These are phyloP conservation scores for Linum lewisii DNA, from an alignment of 345 rosid species.

Conservation along the genomic window DNA sequence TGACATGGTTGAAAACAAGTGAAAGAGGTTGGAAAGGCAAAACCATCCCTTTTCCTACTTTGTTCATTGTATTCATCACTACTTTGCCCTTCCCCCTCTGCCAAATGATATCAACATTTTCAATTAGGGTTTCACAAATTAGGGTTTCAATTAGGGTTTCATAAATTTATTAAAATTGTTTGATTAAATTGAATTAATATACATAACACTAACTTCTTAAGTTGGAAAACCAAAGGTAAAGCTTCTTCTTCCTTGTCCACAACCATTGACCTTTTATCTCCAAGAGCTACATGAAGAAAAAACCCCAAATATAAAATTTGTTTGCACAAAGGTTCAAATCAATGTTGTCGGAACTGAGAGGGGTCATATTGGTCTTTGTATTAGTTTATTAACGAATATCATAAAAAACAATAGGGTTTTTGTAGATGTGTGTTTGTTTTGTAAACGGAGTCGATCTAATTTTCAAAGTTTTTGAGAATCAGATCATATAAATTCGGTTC, in stretches of 20 bases:
- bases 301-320: too few species aligned
- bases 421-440: too few species aligned
- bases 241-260: neutral
- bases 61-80: neutral
- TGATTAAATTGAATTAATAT: too few species aligned
- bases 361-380: too few species aligned
- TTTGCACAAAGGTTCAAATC: neutral
- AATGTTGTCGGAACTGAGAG: too few species aligned
- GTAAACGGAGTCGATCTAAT: too few species aligned
- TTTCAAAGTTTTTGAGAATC: too few species aligned
- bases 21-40: constrained; percentile 5
- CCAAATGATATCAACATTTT: neutral
- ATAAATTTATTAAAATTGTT: too few species aligned
- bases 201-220: neutral
- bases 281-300: neutral
- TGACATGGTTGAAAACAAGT: constrained; percentile 1
- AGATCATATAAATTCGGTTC: too few species aligned
- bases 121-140: neutral
- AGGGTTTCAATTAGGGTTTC: too few species aligned
- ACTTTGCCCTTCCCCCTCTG: neutral
- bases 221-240: neutral
- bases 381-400: too few species aligned
- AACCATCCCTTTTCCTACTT: constrained; percentile 3
- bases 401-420: too few species aligned
- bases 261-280: neutral